Evolutionary conservation across 345 rosid species (phyloP).

Genomic region (Chamaenerion angustifolium): DNA sequence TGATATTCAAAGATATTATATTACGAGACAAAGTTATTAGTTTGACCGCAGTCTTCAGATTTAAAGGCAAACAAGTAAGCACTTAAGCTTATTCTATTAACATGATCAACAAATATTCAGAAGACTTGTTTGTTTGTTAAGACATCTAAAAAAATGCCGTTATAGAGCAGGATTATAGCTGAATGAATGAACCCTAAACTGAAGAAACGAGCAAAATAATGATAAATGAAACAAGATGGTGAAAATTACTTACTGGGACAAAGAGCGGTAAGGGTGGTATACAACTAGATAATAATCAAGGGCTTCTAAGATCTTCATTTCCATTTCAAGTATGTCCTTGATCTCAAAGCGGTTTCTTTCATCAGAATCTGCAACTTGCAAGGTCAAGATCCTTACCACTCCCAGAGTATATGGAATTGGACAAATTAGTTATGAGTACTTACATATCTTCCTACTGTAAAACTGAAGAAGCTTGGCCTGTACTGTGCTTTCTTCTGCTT

Average conservation of each 20-base stretch:
- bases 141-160: too few species aligned
- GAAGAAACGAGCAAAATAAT: neutral
- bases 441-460: slow-evolving; percentile 57
- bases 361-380: slow-evolving; percentile 47
- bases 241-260: slow-evolving; percentile 47
- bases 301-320: slow-evolving; percentile 94
- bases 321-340: slow-evolving; percentile 93
- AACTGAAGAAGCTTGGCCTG: slow-evolving; percentile 71
- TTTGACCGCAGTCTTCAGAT: too few species aligned
- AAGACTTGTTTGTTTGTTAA: too few species aligned
- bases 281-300: slow-evolving; percentile 85
- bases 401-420: neutral
- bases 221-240: neutral
- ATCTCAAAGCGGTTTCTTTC: slow-evolving; percentile 69
- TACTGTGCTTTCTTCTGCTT: slow-evolving; percentile 95
- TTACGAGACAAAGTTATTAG: too few species aligned
- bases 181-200: neutral
- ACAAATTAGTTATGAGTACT: slow-evolving; percentile 7
- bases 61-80: too few species aligned
- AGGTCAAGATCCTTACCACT: slow-evolving; percentile 12
- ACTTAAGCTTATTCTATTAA: too few species aligned
- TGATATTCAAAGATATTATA: too few species aligned
- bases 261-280: slow-evolving; percentile 82
- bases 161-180: neutral
- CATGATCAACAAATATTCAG: too few species aligned